Conservation (phyloP, 129 eudicot genomes). For the Chrysanthemum makinoi region DNA sequence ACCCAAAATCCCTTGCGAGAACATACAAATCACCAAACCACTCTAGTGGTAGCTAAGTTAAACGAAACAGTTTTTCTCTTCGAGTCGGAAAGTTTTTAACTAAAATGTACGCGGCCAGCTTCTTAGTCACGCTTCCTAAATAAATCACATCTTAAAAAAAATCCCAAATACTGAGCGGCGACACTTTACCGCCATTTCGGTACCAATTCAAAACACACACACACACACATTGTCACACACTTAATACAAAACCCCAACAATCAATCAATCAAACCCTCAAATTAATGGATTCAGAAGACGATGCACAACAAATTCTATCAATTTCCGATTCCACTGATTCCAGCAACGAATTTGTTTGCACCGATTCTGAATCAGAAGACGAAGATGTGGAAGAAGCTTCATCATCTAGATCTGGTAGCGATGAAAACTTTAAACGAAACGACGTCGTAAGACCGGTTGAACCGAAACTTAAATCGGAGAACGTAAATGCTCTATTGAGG, state of each 20-base stretch:
- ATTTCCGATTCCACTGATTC: constrained; percentile 61
- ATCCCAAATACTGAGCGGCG: constrained; percentile 11
- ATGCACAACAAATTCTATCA: constrained; percentile 40
- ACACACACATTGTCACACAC: neutral
- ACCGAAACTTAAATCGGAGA: constrained; percentile 48
- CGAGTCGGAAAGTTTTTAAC: too few relatives aligned
- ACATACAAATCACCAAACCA: too few relatives aligned
- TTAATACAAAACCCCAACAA: constrained; percentile 25
- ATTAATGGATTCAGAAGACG: constrained; percentile 50
- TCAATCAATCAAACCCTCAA: neutral
- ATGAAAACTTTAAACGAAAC: constrained; percentile 14
- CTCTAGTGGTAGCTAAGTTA: too few relatives aligned
- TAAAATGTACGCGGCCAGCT: too few relatives aligned
- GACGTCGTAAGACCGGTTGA: constrained; percentile 21
- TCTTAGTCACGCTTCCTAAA: too few relatives aligned
- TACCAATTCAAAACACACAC: constrained; percentile 19
- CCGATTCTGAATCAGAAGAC: constrained; percentile 39
- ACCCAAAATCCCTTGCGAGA: too few relatives aligned
- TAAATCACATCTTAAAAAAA: too few relatives aligned
- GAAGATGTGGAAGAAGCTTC: constrained; percentile 18
- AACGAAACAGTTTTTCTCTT: too few relatives aligned
- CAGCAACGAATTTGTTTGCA: constrained; percentile 43
- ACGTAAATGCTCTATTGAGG: constrained; percentile 88
- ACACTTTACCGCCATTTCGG: constrained; percentile 36
- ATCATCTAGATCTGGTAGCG: constrained; percentile 21